Base-by-base conservation (phyloP, 208 protist species). In the Leishmania mexicana region DNA sequence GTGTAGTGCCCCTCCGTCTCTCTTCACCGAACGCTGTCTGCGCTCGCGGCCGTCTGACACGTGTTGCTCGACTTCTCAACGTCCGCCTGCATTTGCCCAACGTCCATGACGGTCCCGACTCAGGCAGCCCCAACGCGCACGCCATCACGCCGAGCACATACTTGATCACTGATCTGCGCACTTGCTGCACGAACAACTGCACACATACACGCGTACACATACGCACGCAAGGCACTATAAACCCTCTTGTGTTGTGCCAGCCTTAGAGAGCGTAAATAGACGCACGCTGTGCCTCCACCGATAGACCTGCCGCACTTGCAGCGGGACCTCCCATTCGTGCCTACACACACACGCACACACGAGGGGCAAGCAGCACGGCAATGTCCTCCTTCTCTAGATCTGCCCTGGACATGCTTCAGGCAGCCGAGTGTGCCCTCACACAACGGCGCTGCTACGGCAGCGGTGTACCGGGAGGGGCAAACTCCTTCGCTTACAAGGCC, bases 311-410 rank as follows among this genome's bases (percentile, higher is more conserved):
- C 2, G 1, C 6, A 15, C 24, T 49, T 8, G 57, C 62, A n/a
- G 54, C 8, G 31, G 31, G n/a, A 15, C 31, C 31, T 35, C 28
- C 2, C 38, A 67, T n/a, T n/a, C 53, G 62, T 47, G 71, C 31
- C 24, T 70, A 78, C 42, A 78, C 6, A 67, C 58, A 78, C 42
- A 62, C 19, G 15, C 17, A 78, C 24, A 35, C 10, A n/a, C 35
- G 19, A 11, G 31, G 28, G 15, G 19, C 76, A 80, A 49, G 42
- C 28, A 57, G 45, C 28, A 73, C 4, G n/a, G 62, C 58, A 6
- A 96, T 97, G 93, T 82, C 92, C 0, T 68, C 89, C 54, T 97
- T 97, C 65, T 84, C 90, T 6, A 78, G 81, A 60, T 89, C 85
- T 58, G 93, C 93, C 13, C 70, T 90, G 57, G 91, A 90, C 51